Conservation (phyloP, 345 rosid species). For the Eucalyptus virginea region DNA sequence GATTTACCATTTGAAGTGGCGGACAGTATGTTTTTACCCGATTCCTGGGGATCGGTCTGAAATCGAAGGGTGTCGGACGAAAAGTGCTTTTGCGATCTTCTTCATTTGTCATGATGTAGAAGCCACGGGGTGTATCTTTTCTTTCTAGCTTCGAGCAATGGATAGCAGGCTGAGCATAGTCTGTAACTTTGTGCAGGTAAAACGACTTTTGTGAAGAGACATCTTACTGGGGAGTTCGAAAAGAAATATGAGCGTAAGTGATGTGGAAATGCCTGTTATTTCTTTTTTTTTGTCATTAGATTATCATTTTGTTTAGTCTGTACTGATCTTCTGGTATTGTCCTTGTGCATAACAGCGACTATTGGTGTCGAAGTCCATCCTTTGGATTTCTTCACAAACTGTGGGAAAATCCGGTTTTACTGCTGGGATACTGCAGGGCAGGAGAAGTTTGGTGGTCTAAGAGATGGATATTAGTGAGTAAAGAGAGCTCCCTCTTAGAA, state of each 20-base stretch:
- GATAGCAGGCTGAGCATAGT: not conserved
- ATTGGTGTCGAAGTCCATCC: constrained; percentile 98
- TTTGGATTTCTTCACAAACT: constrained; percentile 82
- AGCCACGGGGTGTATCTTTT: not conserved
- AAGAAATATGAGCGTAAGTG: constrained; percentile 92
- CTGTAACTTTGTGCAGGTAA: constrained; percentile 32
- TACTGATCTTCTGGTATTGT: not conserved
- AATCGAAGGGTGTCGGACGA: not conserved
- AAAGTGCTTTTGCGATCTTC: not conserved
- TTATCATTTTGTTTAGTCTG: not conserved
- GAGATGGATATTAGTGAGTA: constrained; percentile 95
- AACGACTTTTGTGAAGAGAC: constrained; percentile 89
- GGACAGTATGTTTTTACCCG: not conserved
- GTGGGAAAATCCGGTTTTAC: constrained; percentile 82
- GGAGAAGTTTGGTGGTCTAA: constrained; percentile 87
- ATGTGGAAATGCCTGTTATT: not conserved
- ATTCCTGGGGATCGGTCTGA: not conserved
- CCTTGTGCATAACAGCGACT: constrained; percentile 36
- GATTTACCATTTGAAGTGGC: not conserved
- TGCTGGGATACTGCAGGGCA: constrained; percentile 99
- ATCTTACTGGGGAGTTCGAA: constrained; percentile 92
- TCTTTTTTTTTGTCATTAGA: not conserved
- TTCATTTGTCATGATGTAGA: not conserved
- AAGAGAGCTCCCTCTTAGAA: not conserved
- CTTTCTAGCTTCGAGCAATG: too few species aligned